Evolutionary conservation across 2,329 filamentous ascomycete genomes (phyloP).

Genomic region (Ceratocystis variospora): DNA sequence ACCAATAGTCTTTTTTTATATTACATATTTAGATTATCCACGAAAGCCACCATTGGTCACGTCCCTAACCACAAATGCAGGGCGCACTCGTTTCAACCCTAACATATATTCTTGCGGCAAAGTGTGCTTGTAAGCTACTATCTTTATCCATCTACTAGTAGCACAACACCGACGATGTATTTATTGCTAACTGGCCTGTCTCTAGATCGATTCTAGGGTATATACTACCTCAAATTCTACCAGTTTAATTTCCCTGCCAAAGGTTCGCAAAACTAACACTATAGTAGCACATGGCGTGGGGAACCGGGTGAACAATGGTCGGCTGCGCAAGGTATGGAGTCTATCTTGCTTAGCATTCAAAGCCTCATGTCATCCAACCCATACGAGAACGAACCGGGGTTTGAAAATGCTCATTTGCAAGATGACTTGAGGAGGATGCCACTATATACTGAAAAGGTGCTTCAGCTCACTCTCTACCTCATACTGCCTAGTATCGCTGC

Average conservation of each 20-base stretch:
- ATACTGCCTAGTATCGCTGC: background rate
- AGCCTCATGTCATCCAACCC: conserved; percentile 89
- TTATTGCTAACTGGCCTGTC: conserved; percentile 20
- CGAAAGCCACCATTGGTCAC: conserved; percentile 47
- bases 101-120: conserved; percentile 89
- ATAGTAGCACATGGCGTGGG: conserved; percentile 75
- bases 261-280: conserved; percentile 21
- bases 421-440: conserved; percentile 60
- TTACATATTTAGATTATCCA: conserved; percentile 58
- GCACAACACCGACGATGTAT: background rate
- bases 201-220: conserved; percentile 77
- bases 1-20: background rate
- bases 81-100: conserved; percentile 81
- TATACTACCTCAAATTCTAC: conserved; percentile 17
- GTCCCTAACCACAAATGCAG: conserved; percentile 75
- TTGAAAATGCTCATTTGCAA: conserved; percentile 56
- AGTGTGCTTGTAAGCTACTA: conserved; percentile 64
- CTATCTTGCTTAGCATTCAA: conserved; percentile 87
- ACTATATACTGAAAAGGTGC: conserved; percentile 65
- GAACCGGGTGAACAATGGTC: conserved; percentile 92
- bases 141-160: too few relatives aligned
- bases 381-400: conserved; percentile 93
- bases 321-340: conserved; percentile 86
- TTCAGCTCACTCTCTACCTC: too few relatives aligned
- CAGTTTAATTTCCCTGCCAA: background rate